These are phyloP conservation scores for Mucor mucedo DNA, from an alignment of 371 early-diverging fungal species.

Conservation along the genomic window DNA sequence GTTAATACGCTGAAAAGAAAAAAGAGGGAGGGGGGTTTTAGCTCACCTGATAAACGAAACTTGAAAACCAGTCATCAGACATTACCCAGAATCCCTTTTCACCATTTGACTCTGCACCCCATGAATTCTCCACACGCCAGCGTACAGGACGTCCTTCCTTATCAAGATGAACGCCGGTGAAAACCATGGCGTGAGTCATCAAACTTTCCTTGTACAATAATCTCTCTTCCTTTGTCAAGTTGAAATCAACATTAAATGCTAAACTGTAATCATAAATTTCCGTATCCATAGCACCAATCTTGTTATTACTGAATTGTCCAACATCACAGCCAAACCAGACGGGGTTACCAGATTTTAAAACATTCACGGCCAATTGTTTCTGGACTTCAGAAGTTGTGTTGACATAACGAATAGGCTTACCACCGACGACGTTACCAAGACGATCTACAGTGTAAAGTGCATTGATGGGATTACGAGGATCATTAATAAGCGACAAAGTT, in stretches of 20 bases:
- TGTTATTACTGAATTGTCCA: conserved; percentile 53
- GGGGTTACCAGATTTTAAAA: conserved; percentile 66
- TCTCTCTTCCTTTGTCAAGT: conserved; percentile 73
- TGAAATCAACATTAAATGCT: conserved; percentile 69
- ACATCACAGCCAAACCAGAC: conserved; percentile 90
- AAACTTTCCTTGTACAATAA: conserved; percentile 74
- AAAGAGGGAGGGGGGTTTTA: neutral
- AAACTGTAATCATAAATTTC: conserved; percentile 68
- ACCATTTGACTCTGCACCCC: conserved; percentile 61
- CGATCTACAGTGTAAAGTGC: conserved; percentile 75
- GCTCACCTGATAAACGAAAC: conserved; percentile 77
- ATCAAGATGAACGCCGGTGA: conserved; percentile 82
- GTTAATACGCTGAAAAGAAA: neutral
- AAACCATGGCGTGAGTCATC: conserved; percentile 88
- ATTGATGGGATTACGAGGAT: conserved; percentile 72
- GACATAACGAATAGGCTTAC: conserved; percentile 71
- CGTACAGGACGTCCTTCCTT: conserved; percentile 64
- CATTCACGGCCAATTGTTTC: conserved; percentile 66
- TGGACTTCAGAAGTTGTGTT: conserved; percentile 64
- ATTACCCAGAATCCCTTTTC: conserved; percentile 80
- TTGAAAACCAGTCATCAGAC: conserved; percentile 80
- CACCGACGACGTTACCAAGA: conserved; percentile 80
- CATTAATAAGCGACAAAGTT: conserved; percentile 77
- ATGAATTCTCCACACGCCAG: conserved; percentile 84
- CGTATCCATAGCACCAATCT: conserved; percentile 69